phyloP scores from a whole-genome alignment of 1,139 yeast genomes.

The Williopsis jadinii region DNA sequence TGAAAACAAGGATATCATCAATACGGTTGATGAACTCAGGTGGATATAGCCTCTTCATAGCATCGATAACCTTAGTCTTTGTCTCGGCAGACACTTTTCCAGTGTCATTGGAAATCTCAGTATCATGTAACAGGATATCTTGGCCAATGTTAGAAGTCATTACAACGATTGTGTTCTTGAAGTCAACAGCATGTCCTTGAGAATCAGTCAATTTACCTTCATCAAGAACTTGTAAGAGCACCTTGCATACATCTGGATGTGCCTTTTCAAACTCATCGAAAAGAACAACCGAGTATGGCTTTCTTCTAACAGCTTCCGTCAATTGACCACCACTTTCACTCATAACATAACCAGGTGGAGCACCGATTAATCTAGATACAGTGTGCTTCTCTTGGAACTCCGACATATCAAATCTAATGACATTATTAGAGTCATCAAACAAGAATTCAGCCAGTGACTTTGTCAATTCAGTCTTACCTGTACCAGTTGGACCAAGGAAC shows the following conservation, averaged over 20 bases:
- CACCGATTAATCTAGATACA: slow-evolving; percentile 84
- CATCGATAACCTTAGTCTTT: slow-evolving; percentile 53
- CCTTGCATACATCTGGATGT: slow-evolving; percentile 85
- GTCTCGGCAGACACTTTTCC: slow-evolving; percentile 42
- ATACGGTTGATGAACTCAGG: slow-evolving; percentile 94
- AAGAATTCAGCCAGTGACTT: slow-evolving; percentile 87
- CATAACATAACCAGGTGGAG: slow-evolving; percentile 98
- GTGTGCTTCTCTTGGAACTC: slow-evolving; percentile 95
- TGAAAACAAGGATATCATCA: slow-evolving; percentile 86
- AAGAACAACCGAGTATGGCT: slow-evolving; percentile 86
- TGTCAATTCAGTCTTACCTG: slow-evolving; percentile 94
- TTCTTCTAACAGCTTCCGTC: slow-evolving; percentile 92
- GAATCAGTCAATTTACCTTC: slow-evolving; percentile 94
- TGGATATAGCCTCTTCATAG: slow-evolving; percentile 68
- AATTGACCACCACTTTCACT: slow-evolving; percentile 90
- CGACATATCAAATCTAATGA: slow-evolving; percentile 92
- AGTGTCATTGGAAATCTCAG: slow-evolving; percentile 37
- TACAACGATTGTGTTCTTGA: slow-evolving; percentile 90
- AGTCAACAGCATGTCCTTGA: slow-evolving; percentile 89
- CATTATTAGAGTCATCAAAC: slow-evolving; percentile 81
- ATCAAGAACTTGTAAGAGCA: slow-evolving; percentile 84
- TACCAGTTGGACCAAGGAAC: slow-evolving; percentile 97
- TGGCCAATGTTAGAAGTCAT: slow-evolving; percentile 98
- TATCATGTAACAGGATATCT: slow-evolving; percentile 68
- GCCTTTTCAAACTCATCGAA: slow-evolving; percentile 98